These are phyloP conservation scores for Trichosporon sp. DNA, from an alignment of 1,284 basidiomycete genomes.

Conservation along the genomic window DNA sequence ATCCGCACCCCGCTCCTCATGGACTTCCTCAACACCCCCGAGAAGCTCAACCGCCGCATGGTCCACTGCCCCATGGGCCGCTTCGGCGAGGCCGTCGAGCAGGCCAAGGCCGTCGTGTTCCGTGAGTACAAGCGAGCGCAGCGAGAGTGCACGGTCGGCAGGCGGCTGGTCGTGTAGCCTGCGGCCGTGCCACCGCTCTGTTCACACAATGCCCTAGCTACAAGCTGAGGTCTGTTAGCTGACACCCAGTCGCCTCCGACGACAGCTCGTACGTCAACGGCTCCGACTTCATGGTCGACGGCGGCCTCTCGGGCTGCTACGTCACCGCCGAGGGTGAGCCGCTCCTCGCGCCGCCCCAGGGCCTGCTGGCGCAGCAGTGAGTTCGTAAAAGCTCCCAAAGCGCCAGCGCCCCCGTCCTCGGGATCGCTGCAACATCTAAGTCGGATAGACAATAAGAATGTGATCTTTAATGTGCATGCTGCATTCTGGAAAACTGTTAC, in stretches of 20 bases:
- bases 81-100: constrained; percentile 92
- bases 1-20: constrained; percentile 90
- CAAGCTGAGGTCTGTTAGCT: too few relatives aligned
- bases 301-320: constrained; percentile 82
- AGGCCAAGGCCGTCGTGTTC: constrained; percentile 87
- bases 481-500: too few relatives aligned
- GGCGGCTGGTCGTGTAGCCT: not conserved
- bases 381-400: too few relatives aligned
- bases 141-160: not conserved
- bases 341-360: constrained; percentile 26
- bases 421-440: not conserved
- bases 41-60: constrained; percentile 85
- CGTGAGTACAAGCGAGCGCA: constrained; percentile 55
- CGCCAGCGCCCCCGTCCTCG: too few relatives aligned
- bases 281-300: constrained; percentile 88
- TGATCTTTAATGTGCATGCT: not conserved
- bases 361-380: constrained; percentile 18
- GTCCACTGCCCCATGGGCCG: constrained; percentile 94
- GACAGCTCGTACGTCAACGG: constrained; percentile 61
- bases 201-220: too few relatives aligned
- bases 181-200: too few relatives aligned
- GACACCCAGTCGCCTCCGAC: constrained; percentile 49
- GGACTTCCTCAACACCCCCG: constrained; percentile 95
- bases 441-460: not conserved
- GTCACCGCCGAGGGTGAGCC: constrained; percentile 54